Evolutionary conservation across 2,329 filamentous ascomycete genomes (phyloP), one percentile per base, ranked within the genome.

Genomic region (Pleoardoris graminearum): DNA sequence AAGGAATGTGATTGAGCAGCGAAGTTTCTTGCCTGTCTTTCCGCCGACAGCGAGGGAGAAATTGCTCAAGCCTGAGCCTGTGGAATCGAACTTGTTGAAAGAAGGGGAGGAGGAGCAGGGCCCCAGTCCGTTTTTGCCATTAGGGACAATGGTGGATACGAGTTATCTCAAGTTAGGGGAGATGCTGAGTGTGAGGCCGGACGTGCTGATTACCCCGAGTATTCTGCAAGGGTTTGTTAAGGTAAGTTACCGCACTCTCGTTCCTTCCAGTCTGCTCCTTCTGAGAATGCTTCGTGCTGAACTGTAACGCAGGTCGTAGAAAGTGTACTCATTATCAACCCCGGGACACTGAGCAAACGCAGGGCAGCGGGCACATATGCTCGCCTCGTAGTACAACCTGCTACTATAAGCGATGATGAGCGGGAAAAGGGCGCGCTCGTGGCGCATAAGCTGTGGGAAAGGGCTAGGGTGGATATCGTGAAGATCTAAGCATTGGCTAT

Each of bases 21-120:
- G 92, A 6, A 91, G 94, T 68, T 97, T 92, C 73, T 91, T 91
- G 65, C 94, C 94, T 0, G 76, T 97, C 0, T 97, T 92, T 67
- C 94, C 94, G 5, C 86, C 93, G 0, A 82, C 86, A 11, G 85
- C 88, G 45, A 81, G 91, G 43, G 80, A 84, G 51, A 84, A 80
- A 57, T 74, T 96, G 50, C 85, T 87, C 1, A 55, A 59, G 7
- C 65, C 66, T 17, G 65, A 70, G 0, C 63, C 62, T 11, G 72
- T 77, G 2, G 64, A 69, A 14, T 66, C 69, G 22, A 71, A 69
- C 78, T 59, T 76, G 90, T 58, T 87, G 86, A 25, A 87, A 85
- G 62, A 59, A 3, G 54, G 54, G 85, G 53, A 83, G 82, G 0
- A 64, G 83, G 32, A 85, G 84, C 4, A 86, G 19, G 61, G 51